phyloP scores from a whole-genome alignment of 1,284 basidiomycete genomes.

The Anthracocystis walkeri region DNA sequence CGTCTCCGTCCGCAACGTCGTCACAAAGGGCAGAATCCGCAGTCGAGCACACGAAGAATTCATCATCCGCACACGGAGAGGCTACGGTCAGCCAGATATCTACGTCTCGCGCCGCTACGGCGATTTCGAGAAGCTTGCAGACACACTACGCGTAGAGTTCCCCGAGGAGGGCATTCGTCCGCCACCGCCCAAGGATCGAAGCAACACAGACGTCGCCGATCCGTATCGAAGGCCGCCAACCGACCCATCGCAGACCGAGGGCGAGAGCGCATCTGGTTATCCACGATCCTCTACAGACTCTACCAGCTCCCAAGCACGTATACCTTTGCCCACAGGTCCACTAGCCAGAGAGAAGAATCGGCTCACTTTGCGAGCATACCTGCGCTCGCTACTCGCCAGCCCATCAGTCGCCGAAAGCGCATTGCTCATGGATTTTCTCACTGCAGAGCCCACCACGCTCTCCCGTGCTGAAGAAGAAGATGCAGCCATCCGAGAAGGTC shows the following conservation, averaged over 20 bases:
- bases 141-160: slow-evolving; percentile 58
- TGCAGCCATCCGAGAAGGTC: slow-evolving; percentile 82
- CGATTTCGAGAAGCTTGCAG: slow-evolving; percentile 78
- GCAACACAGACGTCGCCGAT: slow-evolving; percentile 48
- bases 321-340: slow-evolving; percentile 61
- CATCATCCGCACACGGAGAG: slow-evolving; percentile 85
- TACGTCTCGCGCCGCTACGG: slow-evolving; percentile 93
- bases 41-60: slow-evolving; percentile 76
- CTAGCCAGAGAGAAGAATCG: slow-evolving; percentile 84
- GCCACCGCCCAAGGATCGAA: slow-evolving; percentile 62
- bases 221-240: slow-evolving; percentile 23
- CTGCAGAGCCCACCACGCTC: slow-evolving; percentile 80
- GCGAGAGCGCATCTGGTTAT: slow-evolving; percentile 16
- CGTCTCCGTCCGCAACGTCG: slow-evolving; percentile 60
- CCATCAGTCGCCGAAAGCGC: slow-evolving; percentile 83
- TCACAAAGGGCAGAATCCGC: slow-evolving; percentile 58
- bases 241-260: slow-evolving; percentile 12
- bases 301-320: slow-evolving; percentile 20
- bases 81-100: slow-evolving; percentile 76
- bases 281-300: slow-evolving; percentile 28
- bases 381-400: slow-evolving; percentile 80
- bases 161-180: slow-evolving; percentile 59
- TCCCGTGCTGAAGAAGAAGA: slow-evolving; percentile 83
- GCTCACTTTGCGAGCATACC: slow-evolving; percentile 90
- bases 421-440: slow-evolving; percentile 85